phyloP scores from a whole-genome alignment of 352 stramenopile species.

The Globisporangium acanthophoron region DNA sequence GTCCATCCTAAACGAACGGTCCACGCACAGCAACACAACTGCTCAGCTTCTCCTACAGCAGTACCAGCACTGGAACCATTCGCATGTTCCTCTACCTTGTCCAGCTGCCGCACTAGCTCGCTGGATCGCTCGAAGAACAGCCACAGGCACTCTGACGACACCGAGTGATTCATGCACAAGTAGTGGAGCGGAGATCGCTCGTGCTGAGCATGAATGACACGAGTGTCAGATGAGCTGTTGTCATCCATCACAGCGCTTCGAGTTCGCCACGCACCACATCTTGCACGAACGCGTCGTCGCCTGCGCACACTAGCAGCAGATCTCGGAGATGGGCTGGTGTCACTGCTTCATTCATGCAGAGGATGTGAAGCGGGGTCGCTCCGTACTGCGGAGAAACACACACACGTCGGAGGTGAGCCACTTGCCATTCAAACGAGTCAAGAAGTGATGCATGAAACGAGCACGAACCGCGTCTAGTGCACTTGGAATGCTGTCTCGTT shows the following conservation, averaged over 20 bases:
- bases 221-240: neutral
- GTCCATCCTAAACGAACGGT: constrained; percentile 29
- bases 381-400: constrained; percentile 28
- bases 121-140: constrained; percentile 61
- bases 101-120: constrained; percentile 45
- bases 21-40: neutral
- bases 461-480: constrained; percentile 4
- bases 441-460: too few relatives aligned
- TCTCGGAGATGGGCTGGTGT: constrained; percentile 26
- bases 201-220: constrained; percentile 18
- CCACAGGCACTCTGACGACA: constrained; percentile 60
- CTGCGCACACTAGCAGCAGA: constrained; percentile 32
- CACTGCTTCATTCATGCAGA: constrained; percentile 62
- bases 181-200: constrained; percentile 64
- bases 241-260: neutral
- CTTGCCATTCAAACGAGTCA: neutral
- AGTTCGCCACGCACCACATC: constrained; percentile 25
- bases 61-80: neutral
- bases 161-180: constrained; percentile 48
- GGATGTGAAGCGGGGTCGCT: constrained; percentile 46
- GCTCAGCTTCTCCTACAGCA: neutral
- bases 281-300: constrained; percentile 32
- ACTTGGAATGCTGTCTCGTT: constrained; percentile 15
- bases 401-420: neutral
- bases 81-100: constrained; percentile 23